phyloP scores from a whole-genome alignment of 495 filamentous ascomycete species.

The Xylaria acuta region DNA sequence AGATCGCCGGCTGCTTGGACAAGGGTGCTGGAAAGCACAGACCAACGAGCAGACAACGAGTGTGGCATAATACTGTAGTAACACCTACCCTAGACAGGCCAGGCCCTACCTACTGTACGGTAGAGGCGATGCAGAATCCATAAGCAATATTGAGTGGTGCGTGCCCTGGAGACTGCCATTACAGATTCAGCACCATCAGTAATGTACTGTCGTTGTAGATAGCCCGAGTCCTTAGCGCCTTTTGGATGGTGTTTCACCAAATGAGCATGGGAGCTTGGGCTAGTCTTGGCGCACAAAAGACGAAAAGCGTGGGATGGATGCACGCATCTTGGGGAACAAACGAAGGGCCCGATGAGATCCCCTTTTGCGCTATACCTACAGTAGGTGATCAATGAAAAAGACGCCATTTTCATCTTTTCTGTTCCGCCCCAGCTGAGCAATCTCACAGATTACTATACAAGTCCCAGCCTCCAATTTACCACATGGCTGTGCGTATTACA shows the following conservation, averaged over 20 bases:
- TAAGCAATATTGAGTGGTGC: neutral
- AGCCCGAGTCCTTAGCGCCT: too few relatives aligned
- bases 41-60: too few relatives aligned
- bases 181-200: neutral
- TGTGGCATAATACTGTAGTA: neutral
- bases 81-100: too few relatives aligned
- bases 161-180: neutral
- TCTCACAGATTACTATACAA: slow-evolving; percentile 17
- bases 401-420: slow-evolving; percentile 6
- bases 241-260: slow-evolving; percentile 19
- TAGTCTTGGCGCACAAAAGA: slow-evolving; percentile 21
- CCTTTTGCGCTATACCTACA: neutral
- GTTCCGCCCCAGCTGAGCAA: neutral
- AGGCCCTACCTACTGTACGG: too few relatives aligned
- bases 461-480: neutral
- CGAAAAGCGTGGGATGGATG: neutral
- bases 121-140: neutral
- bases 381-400: neutral
- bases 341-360: neutral
- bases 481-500: neutral
- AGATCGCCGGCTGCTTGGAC: slow-evolving; percentile 9
- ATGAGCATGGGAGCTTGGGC: slow-evolving; percentile 40
- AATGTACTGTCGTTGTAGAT: too few relatives aligned
- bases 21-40: neutral
- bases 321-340: neutral